phyloP scores from a whole-genome alignment of 495 filamentous ascomycete genomes.

The Daldinia bambusicola region DNA sequence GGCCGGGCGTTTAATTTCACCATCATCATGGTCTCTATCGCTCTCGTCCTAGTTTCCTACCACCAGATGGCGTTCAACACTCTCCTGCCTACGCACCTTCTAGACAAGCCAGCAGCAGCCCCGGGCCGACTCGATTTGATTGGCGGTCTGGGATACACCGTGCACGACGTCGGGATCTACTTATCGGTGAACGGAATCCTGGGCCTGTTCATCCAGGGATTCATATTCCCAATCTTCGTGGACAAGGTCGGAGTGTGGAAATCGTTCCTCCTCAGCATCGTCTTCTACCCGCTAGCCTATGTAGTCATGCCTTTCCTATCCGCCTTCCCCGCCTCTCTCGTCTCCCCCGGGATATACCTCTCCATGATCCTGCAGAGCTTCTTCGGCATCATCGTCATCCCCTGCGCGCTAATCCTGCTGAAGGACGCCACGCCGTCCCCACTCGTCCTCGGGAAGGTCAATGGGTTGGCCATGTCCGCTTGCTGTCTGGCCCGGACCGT shows the following conservation, averaged over 20 bases:
- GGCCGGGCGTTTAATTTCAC: constrained; percentile 45
- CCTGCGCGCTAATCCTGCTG: constrained; percentile 74
- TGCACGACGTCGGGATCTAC: constrained; percentile 72
- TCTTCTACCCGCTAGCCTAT: constrained; percentile 74
- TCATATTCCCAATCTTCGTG: constrained; percentile 73
- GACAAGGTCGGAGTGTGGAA: constrained; percentile 72
- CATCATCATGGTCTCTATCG: constrained; percentile 46
- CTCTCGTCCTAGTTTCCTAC: constrained; percentile 46
- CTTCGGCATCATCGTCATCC: constrained; percentile 75
- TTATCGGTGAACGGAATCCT: constrained; percentile 76
- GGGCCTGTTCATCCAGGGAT: constrained; percentile 72
- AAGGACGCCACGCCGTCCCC: constrained; percentile 75
- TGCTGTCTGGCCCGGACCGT: constrained; percentile 74
- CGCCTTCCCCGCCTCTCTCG: constrained; percentile 59
- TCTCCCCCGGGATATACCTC: constrained; percentile 70
- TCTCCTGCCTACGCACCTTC: constrained; percentile 45
- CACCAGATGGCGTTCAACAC: constrained; percentile 51
- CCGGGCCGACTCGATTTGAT: constrained; percentile 42
- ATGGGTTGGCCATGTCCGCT: constrained; percentile 74
- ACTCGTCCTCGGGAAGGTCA: constrained; percentile 72
- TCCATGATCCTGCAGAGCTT: constrained; percentile 72
- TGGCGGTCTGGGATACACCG: constrained; percentile 73
- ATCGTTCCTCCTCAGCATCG: constrained; percentile 69
- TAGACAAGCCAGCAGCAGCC: constrained; percentile 37
- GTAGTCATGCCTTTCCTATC: constrained; percentile 74